Percentiles rank a stretch among this genome's conserved stretches.
These are phyloP conservation scores for Saturnispora gosingensis DNA, from an alignment of 805 yeast species.

Conservation along the genomic window DNA sequence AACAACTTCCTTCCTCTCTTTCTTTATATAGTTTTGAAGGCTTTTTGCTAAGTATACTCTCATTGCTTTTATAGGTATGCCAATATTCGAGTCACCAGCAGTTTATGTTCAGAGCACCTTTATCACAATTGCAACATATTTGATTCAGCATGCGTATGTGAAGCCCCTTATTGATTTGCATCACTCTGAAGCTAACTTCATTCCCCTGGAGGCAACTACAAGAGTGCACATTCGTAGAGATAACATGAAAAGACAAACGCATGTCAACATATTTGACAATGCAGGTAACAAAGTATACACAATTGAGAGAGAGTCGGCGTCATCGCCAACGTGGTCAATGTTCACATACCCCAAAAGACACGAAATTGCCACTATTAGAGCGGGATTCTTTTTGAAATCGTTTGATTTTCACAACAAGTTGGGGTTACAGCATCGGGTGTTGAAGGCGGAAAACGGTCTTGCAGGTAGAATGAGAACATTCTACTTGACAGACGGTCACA, in stretches of 20 bases:
- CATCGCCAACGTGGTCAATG: constrained; percentile 46
- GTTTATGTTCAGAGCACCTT: constrained; percentile 34
- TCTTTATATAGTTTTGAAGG: neutral
- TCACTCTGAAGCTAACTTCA: constrained; percentile 31
- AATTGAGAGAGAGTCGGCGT: constrained; percentile 40
- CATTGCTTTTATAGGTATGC: constrained; percentile 21
- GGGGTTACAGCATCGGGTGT: constrained; percentile 37
- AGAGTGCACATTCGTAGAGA: constrained; percentile 42
- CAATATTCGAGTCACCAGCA: constrained; percentile 39
- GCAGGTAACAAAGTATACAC: constrained; percentile 36
- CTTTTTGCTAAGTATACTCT: neutral
- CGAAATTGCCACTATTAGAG: constrained; percentile 43
- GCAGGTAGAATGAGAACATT: constrained; percentile 38
- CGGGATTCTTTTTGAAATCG: constrained; percentile 37
- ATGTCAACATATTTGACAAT: constrained; percentile 41
- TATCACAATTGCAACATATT: constrained; percentile 33
- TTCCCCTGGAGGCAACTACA: constrained; percentile 35
- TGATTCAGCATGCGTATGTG: constrained; percentile 34
- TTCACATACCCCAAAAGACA: constrained; percentile 34
- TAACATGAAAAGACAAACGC: constrained; percentile 34
- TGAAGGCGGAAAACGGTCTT: constrained; percentile 30
- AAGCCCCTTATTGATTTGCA: constrained; percentile 32
- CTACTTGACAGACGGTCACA: constrained; percentile 42
- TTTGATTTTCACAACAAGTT: constrained; percentile 41
- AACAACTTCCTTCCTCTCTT: neutral